These are phyloP conservation scores for Gloeophyllum trabeum DNA, from an alignment of 768 basidiomycete genomes.

Conservation along the genomic window DNA sequence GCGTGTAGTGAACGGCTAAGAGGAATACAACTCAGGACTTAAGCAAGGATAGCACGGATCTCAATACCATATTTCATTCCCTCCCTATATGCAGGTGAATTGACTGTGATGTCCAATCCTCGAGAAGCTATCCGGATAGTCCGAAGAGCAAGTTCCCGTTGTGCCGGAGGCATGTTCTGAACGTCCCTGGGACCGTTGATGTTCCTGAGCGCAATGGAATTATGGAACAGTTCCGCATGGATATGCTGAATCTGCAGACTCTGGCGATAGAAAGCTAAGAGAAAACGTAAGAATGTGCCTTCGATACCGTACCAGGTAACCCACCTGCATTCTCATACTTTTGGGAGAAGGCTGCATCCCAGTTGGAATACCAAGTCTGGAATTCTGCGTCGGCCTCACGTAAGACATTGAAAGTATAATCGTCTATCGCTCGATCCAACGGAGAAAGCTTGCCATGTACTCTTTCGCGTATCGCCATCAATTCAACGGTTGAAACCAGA, in stretches of 20 bases:
- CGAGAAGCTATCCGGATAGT: conserved; percentile 77
- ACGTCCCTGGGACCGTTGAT: conserved; percentile 84
- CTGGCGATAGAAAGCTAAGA: conserved; percentile 85
- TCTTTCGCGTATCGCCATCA: conserved; percentile 82
- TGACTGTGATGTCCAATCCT: conserved; percentile 78
- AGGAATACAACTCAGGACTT: background rate
- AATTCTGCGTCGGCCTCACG: conserved; percentile 71
- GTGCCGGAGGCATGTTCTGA: conserved; percentile 67
- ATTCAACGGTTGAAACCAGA: conserved; percentile 87
- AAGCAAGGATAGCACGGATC: background rate
- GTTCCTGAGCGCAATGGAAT: conserved; percentile 71
- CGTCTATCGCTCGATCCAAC: conserved; percentile 63
- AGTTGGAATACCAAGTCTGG: conserved; percentile 67
- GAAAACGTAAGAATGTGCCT: background rate
- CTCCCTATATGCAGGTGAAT: conserved; percentile 74
- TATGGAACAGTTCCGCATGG: conserved; percentile 81
- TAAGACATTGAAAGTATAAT: conserved; percentile 61
- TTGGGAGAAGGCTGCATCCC: conserved; percentile 72
- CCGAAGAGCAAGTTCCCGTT: conserved; percentile 68
- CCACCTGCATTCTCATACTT: conserved; percentile 76
- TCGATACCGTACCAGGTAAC: conserved; percentile 12
- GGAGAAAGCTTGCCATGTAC: conserved; percentile 78
- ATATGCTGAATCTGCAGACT: conserved; percentile 79
- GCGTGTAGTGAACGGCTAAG: conserved; percentile 80
- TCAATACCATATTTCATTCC: conserved; percentile 79